These are phyloP conservation scores for Thielaviopsis populi DNA, from an alignment of 2,329 filamentous ascomycete genomes.

Conservation along the genomic window DNA sequence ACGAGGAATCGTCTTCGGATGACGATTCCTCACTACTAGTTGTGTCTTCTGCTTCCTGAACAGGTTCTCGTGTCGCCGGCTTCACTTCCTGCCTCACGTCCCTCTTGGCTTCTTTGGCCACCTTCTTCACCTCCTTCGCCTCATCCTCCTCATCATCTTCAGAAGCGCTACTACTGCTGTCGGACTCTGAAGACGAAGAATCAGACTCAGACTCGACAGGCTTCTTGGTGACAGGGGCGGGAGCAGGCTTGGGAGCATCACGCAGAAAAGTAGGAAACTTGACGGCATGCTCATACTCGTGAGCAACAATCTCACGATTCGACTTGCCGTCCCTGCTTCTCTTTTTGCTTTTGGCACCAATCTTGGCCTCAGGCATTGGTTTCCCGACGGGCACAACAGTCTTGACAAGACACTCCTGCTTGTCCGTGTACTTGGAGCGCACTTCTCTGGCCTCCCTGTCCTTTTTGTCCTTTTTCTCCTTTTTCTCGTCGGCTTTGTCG, in stretches of 20 bases:
- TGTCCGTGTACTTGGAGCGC: conserved; percentile 67
- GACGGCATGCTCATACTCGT: conserved; percentile 77
- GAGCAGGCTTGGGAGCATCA: conserved; percentile 23
- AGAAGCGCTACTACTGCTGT: conserved; percentile 7
- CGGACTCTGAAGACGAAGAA: conserved; percentile 7
- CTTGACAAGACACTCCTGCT: conserved; percentile 72
- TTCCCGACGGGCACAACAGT: conserved; percentile 47
- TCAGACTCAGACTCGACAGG: conserved; percentile 19
- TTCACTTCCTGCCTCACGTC: neutral
- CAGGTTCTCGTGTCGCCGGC: conserved; percentile 16
- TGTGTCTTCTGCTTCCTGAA: conserved; percentile 17
- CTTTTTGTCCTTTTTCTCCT: conserved; percentile 35
- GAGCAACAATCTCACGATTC: conserved; percentile 48
- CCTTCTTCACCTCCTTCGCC: conserved; percentile 16
- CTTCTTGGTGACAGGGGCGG: conserved; percentile 18
- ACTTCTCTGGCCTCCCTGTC: conserved; percentile 41
- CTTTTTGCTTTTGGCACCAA: conserved; percentile 39
- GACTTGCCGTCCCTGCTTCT: conserved; percentile 42
- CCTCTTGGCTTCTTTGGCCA: neutral
- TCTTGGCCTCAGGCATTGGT: conserved; percentile 28
- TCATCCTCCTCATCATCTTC: neutral
- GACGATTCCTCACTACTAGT: conserved; percentile 19
- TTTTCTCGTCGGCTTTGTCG: conserved; percentile 27
- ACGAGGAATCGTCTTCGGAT: conserved; percentile 16
- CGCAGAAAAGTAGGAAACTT: conserved; percentile 75